Conservation (phyloP, 2,329 filamentous ascomycete genomes). For the Colletotrichum simmondsii region DNA sequence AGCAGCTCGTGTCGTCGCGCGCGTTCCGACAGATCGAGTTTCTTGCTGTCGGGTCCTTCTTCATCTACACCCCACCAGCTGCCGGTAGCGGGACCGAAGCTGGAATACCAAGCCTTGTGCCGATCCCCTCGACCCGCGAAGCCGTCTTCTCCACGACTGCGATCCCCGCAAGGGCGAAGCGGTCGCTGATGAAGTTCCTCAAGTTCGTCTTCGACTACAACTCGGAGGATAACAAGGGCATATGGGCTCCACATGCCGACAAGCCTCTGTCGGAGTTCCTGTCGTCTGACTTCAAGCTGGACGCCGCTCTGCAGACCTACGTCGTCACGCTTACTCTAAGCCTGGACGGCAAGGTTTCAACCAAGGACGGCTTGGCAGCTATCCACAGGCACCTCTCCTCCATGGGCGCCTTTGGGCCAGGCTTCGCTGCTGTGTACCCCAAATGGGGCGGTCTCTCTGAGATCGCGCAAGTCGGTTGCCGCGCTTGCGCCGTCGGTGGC, state of each 20-base stretch:
- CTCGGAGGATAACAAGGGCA: conserved; percentile 61
- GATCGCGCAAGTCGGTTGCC: conserved; percentile 90
- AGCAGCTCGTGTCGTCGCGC: conserved; percentile 86
- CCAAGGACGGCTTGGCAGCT: conserved; percentile 73
- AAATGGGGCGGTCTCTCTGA: conserved; percentile 95
- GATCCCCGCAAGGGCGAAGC: conserved; percentile 84
- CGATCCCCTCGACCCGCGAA: conserved; percentile 89
- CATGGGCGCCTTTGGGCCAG: conserved; percentile 87
- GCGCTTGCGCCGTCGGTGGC: conserved; percentile 90
- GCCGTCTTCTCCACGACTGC: conserved; percentile 85
- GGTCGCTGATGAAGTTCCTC: conserved; percentile 91
- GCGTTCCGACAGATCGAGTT: conserved; percentile 93
- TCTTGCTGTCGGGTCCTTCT: conserved; percentile 92
- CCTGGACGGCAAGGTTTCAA: conserved; percentile 70
- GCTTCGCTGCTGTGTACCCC: conserved; percentile 88
- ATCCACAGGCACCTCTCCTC: conserved; percentile 86
- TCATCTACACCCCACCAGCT: conserved; percentile 69
- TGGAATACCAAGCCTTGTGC: conserved; percentile 60
- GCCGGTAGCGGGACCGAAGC: conserved; percentile 25
- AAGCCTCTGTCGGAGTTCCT: conserved; percentile 69
- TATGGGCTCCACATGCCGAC: conserved; percentile 69
- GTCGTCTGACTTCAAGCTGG: conserved; percentile 72
- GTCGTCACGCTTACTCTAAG: conserved; percentile 78
- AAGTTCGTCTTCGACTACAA: conserved; percentile 85
- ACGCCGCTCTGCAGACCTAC: conserved; percentile 72